phyloP scores from a whole-genome alignment of 2,329 filamentous ascomycete genomes.

The Ascocoryne sarcoides region DNA sequence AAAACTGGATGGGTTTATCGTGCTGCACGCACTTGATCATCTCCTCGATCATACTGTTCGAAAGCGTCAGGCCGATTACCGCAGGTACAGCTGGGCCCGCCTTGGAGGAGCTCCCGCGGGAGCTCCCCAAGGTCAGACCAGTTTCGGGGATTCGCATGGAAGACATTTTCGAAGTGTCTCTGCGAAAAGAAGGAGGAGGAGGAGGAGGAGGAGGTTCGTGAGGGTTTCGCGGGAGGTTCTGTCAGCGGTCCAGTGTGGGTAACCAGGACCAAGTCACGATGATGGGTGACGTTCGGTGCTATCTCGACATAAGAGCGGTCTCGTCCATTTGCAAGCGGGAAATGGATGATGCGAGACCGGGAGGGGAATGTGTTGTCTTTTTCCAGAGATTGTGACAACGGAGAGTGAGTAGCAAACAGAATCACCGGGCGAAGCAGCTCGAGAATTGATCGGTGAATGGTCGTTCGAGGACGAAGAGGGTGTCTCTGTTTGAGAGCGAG shows the following conservation, averaged over 20 bases:
- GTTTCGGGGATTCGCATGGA: slow-evolving; percentile 47
- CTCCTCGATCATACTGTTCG: slow-evolving; percentile 49
- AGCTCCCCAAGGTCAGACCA: slow-evolving; percentile 45
- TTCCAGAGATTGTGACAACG: no score
- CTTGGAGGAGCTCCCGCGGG: slow-evolving; percentile 31
- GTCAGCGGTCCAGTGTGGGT: slow-evolving; percentile 9
- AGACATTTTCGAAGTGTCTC: slow-evolving; percentile 38
- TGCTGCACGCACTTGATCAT: slow-evolving; percentile 52
- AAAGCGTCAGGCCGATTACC: slow-evolving; percentile 48
- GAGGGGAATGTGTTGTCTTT: no score
- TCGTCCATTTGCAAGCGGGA: slow-evolving; percentile 12
- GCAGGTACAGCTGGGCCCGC: slow-evolving; percentile 41
- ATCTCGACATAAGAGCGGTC: slow-evolving; percentile 19
- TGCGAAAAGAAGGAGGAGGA: no score
- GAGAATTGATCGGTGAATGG: not conserved
- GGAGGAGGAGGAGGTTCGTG: slow-evolving; percentile 7
- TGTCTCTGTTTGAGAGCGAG: not conserved
- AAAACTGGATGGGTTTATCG: slow-evolving; percentile 47
- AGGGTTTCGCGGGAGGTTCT: slow-evolving; percentile 4
- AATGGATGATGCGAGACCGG: slow-evolving; percentile 1
- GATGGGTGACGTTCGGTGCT: slow-evolving; percentile 12
- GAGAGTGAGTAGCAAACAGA: no score
- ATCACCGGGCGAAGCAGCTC: not conserved
- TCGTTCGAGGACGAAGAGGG: not conserved
- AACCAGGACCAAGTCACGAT: slow-evolving; percentile 17